Percentiles rank a stretch among this genome's conserved stretches.
phyloP scores from a whole-genome alignment of 2,329 filamentous ascomycete genomes.

The Aureobasidium namibiae region DNA sequence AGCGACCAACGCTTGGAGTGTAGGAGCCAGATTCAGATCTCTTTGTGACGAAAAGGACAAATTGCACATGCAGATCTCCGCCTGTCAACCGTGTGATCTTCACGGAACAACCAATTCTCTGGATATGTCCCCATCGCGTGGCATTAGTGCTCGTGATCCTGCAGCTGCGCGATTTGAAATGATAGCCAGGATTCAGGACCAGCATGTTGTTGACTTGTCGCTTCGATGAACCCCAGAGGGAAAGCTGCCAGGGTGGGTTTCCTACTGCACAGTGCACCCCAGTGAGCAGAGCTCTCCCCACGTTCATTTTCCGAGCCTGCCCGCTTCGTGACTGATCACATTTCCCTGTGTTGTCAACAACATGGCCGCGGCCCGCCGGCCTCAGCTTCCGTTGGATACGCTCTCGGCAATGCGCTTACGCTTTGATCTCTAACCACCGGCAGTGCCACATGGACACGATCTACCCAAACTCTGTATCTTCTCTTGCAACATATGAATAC shows the following conservation, averaged over 20 bases:
- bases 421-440: constrained; percentile 3
- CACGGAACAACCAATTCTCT: constrained; percentile 2
- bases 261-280: background rate
- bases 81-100: constrained; percentile 10
- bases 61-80: constrained; percentile 12
- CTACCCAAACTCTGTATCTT: background rate
- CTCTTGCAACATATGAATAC: background rate
- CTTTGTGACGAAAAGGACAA: background rate
- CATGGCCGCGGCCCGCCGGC: background rate
- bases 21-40: background rate
- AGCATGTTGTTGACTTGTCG: background rate
- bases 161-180: background rate
- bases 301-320: background rate
- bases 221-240: background rate
- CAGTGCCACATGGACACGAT: background rate
- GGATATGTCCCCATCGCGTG: background rate
- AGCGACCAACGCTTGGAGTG: background rate
- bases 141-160: background rate
- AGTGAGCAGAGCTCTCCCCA: background rate
- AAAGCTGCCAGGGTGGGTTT: background rate
- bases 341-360: background rate
- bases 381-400: background rate
- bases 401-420: constrained; percentile 9
- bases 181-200: background rate
- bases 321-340: constrained; percentile 4